Percentiles rank a stretch among this genome's conserved stretches.
Conservation (phyloP, 2,329 filamentous ascomycete species). For the Xylariaceae sp. region DNA sequence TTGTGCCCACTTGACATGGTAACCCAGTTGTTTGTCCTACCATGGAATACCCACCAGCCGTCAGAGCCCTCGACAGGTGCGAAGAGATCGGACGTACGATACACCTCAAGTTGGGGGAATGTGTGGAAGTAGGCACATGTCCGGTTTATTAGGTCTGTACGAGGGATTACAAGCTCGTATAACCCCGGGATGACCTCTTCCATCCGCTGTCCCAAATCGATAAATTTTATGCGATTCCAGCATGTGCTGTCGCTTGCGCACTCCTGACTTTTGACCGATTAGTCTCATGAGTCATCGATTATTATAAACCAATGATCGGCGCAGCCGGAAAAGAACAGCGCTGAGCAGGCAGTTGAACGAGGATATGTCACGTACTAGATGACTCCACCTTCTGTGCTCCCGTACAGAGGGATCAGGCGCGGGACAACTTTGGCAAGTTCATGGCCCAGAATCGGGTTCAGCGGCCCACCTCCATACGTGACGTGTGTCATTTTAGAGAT, state of each 20-base stretch:
- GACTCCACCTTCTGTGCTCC: constrained; percentile 25
- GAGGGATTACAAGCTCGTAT: constrained; percentile 31
- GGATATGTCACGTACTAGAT: constrained; percentile 10
- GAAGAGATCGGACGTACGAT: constrained; percentile 41
- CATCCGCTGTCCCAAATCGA: constrained; percentile 32
- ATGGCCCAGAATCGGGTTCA: constrained; percentile 24
- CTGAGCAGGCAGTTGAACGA: neutral
- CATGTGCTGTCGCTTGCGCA: constrained; percentile 22
- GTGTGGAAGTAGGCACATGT: constrained; percentile 26
- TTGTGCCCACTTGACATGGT: constrained; percentile 42
- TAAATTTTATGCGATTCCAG: constrained; percentile 30
- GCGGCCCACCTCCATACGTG: constrained; percentile 26
- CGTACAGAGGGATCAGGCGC: constrained; percentile 24
- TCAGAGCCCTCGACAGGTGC: constrained; percentile 37
- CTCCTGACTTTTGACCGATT: constrained; percentile 13
- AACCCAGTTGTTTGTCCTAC: constrained; percentile 32
- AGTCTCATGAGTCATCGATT: neutral
- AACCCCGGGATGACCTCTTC: constrained; percentile 30
- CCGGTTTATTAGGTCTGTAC: constrained; percentile 24
- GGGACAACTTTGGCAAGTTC: constrained; percentile 21
- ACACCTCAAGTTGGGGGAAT: constrained; percentile 37
- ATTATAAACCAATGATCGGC: constrained; percentile 1
- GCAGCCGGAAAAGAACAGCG: neutral
- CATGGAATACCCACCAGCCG: constrained; percentile 41
- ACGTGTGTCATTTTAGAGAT: constrained; percentile 23